Percentiles rank a stretch among this genome's conserved stretches.
These are phyloP conservation scores for Auricularia sp. DNA, from an alignment of 768 basidiomycete species.

Conservation along the genomic window DNA sequence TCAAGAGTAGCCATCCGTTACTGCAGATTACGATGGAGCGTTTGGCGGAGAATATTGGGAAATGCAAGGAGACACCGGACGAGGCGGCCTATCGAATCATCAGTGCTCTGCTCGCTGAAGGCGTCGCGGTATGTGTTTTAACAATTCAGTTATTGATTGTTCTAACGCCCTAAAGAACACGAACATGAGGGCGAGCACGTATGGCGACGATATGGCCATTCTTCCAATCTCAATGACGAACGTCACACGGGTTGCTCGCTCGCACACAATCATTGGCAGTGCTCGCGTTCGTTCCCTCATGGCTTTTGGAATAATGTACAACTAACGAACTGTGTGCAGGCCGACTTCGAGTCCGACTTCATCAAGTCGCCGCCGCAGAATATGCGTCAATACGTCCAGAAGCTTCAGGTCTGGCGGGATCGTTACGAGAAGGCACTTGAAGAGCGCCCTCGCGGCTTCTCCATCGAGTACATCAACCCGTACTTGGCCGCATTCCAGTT, in stretches of 20 bases:
- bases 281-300: not conserved
- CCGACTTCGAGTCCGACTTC: constrained; percentile 88
- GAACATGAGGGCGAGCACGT: constrained; percentile 50
- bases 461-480: constrained; percentile 79
- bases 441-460: constrained; percentile 69
- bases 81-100: constrained; percentile 92
- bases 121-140: constrained; percentile 51
- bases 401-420: constrained; percentile 89
- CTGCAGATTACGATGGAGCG: constrained; percentile 93
- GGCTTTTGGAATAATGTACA: not conserved
- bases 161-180: constrained; percentile 41
- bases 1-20: constrained; percentile 94
- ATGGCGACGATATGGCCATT: constrained; percentile 62
- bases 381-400: constrained; percentile 78
- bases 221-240: constrained; percentile 44
- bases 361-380: constrained; percentile 58
- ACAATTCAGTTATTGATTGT: not conserved
- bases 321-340: constrained; percentile 32
- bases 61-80: constrained; percentile 80
- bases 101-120: constrained; percentile 80
- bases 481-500: constrained; percentile 98
- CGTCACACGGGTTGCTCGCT: constrained; percentile 44
- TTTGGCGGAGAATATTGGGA: constrained; percentile 88
- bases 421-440: constrained; percentile 80
- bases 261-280: not conserved